A percentile compares a stretch with the other conserved stretches of the same genome.
Evolutionary conservation across 2,329 filamentous ascomycete genomes (phyloP).

Genomic region (Cryphonectria carpinicola): DNA sequence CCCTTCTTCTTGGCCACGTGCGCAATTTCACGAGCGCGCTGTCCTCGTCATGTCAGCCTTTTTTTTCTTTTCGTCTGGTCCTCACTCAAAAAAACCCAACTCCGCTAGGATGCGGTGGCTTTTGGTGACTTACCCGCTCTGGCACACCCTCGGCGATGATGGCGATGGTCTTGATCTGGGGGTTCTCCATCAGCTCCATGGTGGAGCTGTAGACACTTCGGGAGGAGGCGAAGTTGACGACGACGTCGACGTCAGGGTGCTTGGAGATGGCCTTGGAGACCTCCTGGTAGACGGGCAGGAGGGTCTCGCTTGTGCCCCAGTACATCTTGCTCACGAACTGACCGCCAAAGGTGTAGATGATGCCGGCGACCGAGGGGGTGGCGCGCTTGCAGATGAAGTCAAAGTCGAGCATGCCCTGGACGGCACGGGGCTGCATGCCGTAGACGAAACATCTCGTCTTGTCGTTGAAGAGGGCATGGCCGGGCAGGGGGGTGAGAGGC

Average conservation of each 20-base stretch:
- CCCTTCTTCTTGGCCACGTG: constrained; percentile 98
- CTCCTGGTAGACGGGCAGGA: constrained; percentile 97
- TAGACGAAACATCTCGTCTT: constrained; percentile 99
- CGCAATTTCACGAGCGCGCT: constrained; percentile 97
- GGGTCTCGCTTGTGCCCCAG: constrained; percentile 99
- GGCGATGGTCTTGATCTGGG: constrained; percentile 97
- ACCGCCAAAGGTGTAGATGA: constrained; percentile 99
- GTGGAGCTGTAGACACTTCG: constrained; percentile 98
- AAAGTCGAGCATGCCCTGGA: constrained; percentile 96
- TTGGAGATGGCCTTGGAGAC: constrained; percentile 91
- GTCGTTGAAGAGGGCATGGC: constrained; percentile 94
- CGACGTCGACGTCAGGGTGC: constrained; percentile 94
- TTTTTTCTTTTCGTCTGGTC: neutral
- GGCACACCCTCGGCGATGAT: constrained; percentile 99
- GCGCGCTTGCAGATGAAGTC: constrained; percentile 99
- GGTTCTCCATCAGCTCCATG: constrained; percentile 96
- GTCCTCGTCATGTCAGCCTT: constrained; percentile 20
- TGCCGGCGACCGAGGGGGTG: constrained; percentile 94
- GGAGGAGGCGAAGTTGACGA: constrained; percentile 99
- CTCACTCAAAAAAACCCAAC: too few species aligned
- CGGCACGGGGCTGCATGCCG: constrained; percentile 93
- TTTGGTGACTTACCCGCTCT: constrained; percentile 73
- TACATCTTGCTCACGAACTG: constrained; percentile 99
- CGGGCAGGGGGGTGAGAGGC: constrained; percentile 83
- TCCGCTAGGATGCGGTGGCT: too few species aligned